Conservation (phyloP, 2,329 filamentous ascomycete genomes). For the Monosporascus sp. region DNA sequence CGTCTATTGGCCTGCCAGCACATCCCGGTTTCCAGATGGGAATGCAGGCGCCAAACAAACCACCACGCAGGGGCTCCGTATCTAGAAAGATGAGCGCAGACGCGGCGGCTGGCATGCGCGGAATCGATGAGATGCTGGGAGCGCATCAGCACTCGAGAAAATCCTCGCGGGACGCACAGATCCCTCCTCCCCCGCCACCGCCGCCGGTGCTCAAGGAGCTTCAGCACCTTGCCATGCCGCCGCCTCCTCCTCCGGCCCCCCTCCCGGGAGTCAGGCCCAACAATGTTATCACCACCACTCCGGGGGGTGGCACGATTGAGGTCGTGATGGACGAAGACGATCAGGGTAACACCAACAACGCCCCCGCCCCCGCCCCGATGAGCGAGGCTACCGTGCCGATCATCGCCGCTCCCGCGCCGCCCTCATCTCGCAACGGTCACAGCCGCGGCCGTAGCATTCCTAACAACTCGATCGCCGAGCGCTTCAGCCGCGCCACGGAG, state of each 20-base stretch:
- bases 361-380: conserved; percentile 29
- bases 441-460: conserved; percentile 51
- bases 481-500: conserved; percentile 53
- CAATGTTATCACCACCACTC: conserved; percentile 31
- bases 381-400: conserved; percentile 39
- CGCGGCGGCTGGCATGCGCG: conserved; percentile 34
- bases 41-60: conserved; percentile 19
- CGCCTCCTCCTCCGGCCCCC: conserved; percentile 57
- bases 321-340: conserved; percentile 61
- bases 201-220: conserved; percentile 56
- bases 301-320: conserved; percentile 55
- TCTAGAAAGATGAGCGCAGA: conserved; percentile 33
- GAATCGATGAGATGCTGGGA: conserved; percentile 42
- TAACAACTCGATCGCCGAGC: conserved; percentile 46
- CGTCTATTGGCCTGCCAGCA: conserved; percentile 27
- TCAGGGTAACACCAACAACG: conserved; percentile 10
- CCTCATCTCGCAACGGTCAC: conserved; percentile 38
- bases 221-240: conserved; percentile 55
- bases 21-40: conserved; percentile 36
- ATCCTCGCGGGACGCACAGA: conserved; percentile 44
- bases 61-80: conserved; percentile 20
- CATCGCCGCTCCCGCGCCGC: conserved; percentile 39
- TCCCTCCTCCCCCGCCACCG: conserved; percentile 49
- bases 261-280: conserved; percentile 38
- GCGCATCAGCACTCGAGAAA: conserved; percentile 31